Percentiles rank a stretch among this genome's conserved stretches.
Conservation (phyloP, 2,329 filamentous ascomycete species). For the Mycosphaerelloides madeirae region DNA sequence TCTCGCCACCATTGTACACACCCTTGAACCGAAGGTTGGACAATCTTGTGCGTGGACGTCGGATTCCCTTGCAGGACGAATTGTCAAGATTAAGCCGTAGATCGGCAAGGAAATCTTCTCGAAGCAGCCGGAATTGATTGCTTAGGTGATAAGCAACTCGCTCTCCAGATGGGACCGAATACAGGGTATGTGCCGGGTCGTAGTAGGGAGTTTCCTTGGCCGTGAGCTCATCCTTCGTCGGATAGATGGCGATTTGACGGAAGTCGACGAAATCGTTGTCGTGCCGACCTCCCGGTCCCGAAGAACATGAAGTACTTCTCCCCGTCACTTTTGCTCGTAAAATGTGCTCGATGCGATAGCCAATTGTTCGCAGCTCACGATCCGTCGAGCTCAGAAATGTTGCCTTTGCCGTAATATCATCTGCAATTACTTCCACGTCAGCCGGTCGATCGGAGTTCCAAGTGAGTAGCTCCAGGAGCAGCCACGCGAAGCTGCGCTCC, state of each 20-base stretch:
- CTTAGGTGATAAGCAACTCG: constrained; percentile 53
- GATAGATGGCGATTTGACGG: constrained; percentile 57
- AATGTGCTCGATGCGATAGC: constrained; percentile 41
- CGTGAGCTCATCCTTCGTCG: constrained; percentile 60
- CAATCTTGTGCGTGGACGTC: constrained; percentile 36
- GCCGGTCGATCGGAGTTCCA: constrained; percentile 25
- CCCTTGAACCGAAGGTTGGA: constrained; percentile 34
- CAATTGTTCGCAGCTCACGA: constrained; percentile 32
- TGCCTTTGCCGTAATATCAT: constrained; percentile 13
- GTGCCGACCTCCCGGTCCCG: constrained; percentile 60
- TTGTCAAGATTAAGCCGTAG: constrained; percentile 58
- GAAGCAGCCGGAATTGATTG: constrained; percentile 65
- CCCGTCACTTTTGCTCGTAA: constrained; percentile 23
- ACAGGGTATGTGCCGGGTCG: constrained; percentile 50
- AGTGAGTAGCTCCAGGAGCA: constrained; percentile 45
- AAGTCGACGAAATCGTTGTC: constrained; percentile 66
- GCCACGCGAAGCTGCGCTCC: constrained; percentile 35
- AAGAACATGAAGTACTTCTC: too few species aligned
- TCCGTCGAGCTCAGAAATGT: constrained; percentile 26
- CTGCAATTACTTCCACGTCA: constrained; percentile 19
- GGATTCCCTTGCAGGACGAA: constrained; percentile 45
- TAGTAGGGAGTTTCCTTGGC: constrained; percentile 54
- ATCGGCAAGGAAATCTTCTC: constrained; percentile 66
- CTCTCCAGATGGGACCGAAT: too few species aligned
- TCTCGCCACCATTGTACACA: constrained; percentile 6